A percentile compares a stretch with the other conserved stretches of the same genome.
Conservation (phyloP, 495 filamentous ascomycete genomes). For the Aspergillus biplanus region DNA sequence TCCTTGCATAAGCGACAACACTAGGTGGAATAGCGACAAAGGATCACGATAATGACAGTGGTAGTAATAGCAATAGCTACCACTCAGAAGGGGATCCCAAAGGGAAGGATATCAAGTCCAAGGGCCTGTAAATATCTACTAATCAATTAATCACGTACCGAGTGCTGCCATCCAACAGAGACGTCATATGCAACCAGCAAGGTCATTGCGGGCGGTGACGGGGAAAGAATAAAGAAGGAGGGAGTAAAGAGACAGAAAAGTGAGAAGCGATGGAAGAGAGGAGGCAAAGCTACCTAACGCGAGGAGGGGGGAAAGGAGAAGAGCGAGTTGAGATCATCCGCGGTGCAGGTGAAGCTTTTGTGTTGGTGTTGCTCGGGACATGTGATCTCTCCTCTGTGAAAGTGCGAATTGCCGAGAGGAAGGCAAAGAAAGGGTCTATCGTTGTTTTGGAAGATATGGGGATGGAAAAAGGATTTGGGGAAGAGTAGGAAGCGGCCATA, state of each 20-base stretch:
- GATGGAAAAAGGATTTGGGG: not conserved
- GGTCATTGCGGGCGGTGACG: slow-evolving; percentile 37
- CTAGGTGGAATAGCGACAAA: too few species aligned
- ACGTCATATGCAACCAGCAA: slow-evolving; percentile 39
- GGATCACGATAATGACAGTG: too few species aligned
- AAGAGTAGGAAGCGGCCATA: too few species aligned
- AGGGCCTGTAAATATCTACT: not conserved
- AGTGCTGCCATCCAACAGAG: slow-evolving; percentile 65
- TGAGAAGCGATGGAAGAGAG: slow-evolving; percentile 19
- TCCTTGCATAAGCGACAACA: not conserved
- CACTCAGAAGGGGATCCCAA: not conserved
- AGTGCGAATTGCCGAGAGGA: slow-evolving; percentile 16
- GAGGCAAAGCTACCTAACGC: slow-evolving; percentile 9
- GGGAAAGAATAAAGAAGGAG: slow-evolving; percentile 6
- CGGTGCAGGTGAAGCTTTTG: slow-evolving; percentile 30
- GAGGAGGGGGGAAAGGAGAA: slow-evolving; percentile 17
- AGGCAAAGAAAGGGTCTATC: too few species aligned
- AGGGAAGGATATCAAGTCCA: slow-evolving; percentile 7
- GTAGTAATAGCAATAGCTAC: not conserved
- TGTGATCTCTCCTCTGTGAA: slow-evolving; percentile 23
- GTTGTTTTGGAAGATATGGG: not conserved
- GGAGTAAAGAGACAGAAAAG: slow-evolving; percentile 17
- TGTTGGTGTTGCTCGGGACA: slow-evolving; percentile 20
- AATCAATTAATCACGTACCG: slow-evolving; percentile 46
- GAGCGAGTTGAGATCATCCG: slow-evolving; percentile 14